These are phyloP conservation scores for Phragmites australis DNA, from an alignment of 176 grass and related monocot species.

Conservation along the genomic window DNA sequence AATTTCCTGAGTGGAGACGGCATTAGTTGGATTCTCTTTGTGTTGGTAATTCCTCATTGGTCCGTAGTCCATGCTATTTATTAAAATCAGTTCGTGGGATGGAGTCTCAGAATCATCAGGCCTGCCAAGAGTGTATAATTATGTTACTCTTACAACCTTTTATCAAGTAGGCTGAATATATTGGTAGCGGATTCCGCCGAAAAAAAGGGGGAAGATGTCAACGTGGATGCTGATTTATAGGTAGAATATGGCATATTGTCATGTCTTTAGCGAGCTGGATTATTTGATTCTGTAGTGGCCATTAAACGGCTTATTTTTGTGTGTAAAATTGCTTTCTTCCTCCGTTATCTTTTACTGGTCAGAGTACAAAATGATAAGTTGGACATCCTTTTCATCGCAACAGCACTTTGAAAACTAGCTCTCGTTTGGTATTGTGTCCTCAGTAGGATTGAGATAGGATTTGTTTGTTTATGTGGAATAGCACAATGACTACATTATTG, in stretches of 20 bases:
- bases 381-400: constrained; percentile 38
- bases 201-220: neutral
- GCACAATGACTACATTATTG: neutral
- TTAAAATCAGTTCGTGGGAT: neutral
- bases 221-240: constrained; percentile 10
- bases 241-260: constrained; percentile 7
- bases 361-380: constrained; percentile 16
- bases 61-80: neutral
- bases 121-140: neutral
- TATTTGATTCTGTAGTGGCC: neutral
- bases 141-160: constrained; percentile 19
- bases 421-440: neutral
- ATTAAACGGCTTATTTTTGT: neutral
- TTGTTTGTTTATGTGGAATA: constrained; percentile 19
- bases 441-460: constrained; percentile 9
- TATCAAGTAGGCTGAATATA: constrained; percentile 1
- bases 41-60: constrained; percentile 28
- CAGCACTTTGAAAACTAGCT: constrained; percentile 13
- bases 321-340: neutral
- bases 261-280: neutral
- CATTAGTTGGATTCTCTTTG: constrained; percentile 24
- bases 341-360: neutral
- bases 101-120: neutral
- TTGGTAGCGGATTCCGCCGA: neutral
- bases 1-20: neutral